Percentiles rank a stretch among this genome's conserved stretches.
These are phyloP conservation scores for Ilex asprella DNA, from an alignment of 257 asterid genomes.

Conservation along the genomic window DNA sequence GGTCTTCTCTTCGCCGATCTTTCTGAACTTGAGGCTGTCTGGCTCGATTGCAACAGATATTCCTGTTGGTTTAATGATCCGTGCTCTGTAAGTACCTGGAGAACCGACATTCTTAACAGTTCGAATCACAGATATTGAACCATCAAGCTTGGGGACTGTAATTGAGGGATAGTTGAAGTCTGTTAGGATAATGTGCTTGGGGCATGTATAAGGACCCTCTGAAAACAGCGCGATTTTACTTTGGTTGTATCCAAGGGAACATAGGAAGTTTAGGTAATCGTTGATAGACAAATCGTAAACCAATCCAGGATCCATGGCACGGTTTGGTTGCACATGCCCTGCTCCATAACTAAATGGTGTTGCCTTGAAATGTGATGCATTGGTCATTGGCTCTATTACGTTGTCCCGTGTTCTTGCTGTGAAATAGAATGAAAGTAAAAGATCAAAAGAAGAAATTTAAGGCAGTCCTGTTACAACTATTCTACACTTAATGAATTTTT, in stretches of 20 bases:
- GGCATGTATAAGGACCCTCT: slow-evolving; percentile 31
- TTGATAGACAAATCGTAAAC: slow-evolving; percentile 46
- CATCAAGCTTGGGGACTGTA: slow-evolving; percentile 55
- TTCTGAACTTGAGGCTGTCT: slow-evolving; percentile 26
- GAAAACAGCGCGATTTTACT: slow-evolving; percentile 37
- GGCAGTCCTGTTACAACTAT: no score
- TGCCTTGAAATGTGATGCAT: slow-evolving; percentile 51
- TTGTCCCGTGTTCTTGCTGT: slow-evolving; percentile 70
- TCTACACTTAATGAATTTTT: no score
- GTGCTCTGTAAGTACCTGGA: slow-evolving; percentile 52
- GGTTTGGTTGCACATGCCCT: slow-evolving; percentile 83
- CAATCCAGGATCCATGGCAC: slow-evolving; percentile 90
- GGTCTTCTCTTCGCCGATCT: slow-evolving; percentile 49
- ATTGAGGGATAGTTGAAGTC: slow-evolving; percentile 81
- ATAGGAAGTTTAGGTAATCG: slow-evolving; percentile 65
- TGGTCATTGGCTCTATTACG: slow-evolving; percentile 37
- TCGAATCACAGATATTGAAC: slow-evolving; percentile 44
- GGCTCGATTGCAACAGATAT: slow-evolving; percentile 42
- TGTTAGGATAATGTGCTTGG: slow-evolving; percentile 29
- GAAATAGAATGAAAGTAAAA: neutral
- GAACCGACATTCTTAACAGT: slow-evolving; percentile 66
- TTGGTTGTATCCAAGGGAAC: slow-evolving; percentile 53
- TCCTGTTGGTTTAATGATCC: slow-evolving; percentile 48
- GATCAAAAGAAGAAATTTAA: neutral
- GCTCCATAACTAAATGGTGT: slow-evolving; percentile 82